phyloP scores from a whole-genome alignment of 495 filamentous ascomycete species.

The Hyaloscypha variabilis region DNA sequence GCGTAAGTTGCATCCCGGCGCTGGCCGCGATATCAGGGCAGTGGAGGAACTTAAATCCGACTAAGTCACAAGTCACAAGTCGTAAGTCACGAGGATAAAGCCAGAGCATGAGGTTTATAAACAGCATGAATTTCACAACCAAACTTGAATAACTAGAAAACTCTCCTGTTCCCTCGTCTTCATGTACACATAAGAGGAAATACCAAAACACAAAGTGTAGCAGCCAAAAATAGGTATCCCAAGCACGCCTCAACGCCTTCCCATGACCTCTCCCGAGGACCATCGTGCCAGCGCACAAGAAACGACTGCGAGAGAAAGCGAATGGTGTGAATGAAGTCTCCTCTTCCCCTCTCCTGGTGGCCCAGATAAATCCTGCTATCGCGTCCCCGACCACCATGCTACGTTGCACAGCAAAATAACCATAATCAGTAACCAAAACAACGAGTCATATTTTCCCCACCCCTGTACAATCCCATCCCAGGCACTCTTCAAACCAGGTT shows the following conservation, averaged over 20 bases:
- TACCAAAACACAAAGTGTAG: conserved; percentile 8
- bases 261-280: conserved; percentile 27
- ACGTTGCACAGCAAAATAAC: conserved; percentile 4
- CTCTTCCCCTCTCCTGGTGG: conserved; percentile 5
- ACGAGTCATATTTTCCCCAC: conserved; percentile 9
- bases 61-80: background rate
- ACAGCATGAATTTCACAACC: conserved; percentile 9
- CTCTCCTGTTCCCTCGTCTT: background rate
- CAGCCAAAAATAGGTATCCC: conserved; percentile 22
- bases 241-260: conserved; percentile 31
- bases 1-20: background rate
- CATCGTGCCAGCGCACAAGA: conserved; percentile 27
- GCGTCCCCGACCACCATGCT: conserved; percentile 12
- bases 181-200: conserved; percentile 21
- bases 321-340: conserved; percentile 21
- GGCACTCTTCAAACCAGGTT: background rate
- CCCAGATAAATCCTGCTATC: conserved; percentile 19
- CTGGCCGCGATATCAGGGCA: background rate
- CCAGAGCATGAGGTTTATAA: background rate
- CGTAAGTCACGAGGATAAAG: background rate
- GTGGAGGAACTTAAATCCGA: background rate
- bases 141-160: conserved; percentile 1
- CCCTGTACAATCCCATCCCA: background rate
- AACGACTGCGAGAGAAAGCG: conserved; percentile 27
- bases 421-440: conserved; percentile 2